Percentiles rank a stretch among this genome's conserved stretches.
These are phyloP conservation scores for Mucor mucedo DNA, from an alignment of 371 early-diverging fungal species.

Conservation along the genomic window DNA sequence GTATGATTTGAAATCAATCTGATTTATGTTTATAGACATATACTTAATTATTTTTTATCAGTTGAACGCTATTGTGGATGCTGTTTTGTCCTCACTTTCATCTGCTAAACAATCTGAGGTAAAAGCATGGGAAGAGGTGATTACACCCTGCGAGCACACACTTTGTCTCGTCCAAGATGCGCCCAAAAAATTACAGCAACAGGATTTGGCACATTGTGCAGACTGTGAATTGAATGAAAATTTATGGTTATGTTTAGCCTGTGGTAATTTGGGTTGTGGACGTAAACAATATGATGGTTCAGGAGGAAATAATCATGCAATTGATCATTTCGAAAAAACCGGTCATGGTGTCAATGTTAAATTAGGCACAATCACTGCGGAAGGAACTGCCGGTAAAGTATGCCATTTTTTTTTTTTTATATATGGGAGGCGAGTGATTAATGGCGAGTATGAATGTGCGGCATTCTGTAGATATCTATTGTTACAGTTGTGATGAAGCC, in stretches of 20 bases:
- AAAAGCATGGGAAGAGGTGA: slow-evolving; percentile 92
- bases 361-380: slow-evolving; percentile 97
- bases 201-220: slow-evolving; percentile 76
- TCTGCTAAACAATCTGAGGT: slow-evolving; percentile 87
- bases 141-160: slow-evolving; percentile 83
- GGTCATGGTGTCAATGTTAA: slow-evolving; percentile 90
- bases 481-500: slow-evolving; percentile 91
- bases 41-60: slow-evolving; percentile 23
- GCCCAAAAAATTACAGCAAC: slow-evolving; percentile 53
- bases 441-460: too few relatives aligned
- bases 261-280: slow-evolving; percentile 83
- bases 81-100: slow-evolving; percentile 76
- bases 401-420: not conserved
- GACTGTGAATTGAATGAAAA: slow-evolving; percentile 89
- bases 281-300: slow-evolving; percentile 94
- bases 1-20: slow-evolving; percentile 16
- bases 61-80: slow-evolving; percentile 66
- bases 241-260: slow-evolving; percentile 81
- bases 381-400: slow-evolving; percentile 84
- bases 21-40: not conserved
- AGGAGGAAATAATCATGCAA: slow-evolving; percentile 99
- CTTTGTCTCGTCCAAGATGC: slow-evolving; percentile 68
- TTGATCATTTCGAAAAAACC: slow-evolving; percentile 85
- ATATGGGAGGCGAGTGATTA: not conserved
- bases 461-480: slow-evolving; percentile 78